Conservation (phyloP, 1,139 yeast genomes). For the Protomyces arabidopsidicola region DNA sequence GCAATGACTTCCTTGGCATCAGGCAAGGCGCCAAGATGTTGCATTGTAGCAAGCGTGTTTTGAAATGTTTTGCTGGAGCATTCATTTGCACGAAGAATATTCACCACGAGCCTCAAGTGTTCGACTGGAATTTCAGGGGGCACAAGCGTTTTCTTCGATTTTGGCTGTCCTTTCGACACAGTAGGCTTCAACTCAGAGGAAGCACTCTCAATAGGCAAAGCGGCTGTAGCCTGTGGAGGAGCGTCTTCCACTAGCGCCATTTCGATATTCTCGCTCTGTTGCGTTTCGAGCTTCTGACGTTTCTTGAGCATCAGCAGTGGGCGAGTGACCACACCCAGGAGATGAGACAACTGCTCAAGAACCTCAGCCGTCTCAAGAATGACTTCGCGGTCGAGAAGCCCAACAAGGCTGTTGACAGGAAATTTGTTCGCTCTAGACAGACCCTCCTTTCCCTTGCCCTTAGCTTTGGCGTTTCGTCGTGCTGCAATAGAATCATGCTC, state of each 20-base stretch:
- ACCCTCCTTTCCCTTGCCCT: conserved; percentile 43
- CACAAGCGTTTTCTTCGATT: conserved; percentile 39
- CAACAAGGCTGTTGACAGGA: conserved; percentile 67
- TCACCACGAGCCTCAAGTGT: conserved; percentile 59
- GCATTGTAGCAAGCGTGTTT: conserved; percentile 78
- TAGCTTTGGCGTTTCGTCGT: conserved; percentile 44
- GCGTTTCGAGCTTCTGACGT: conserved; percentile 27
- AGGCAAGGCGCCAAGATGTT: conserved; percentile 60
- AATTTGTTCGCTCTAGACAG: conserved; percentile 48
- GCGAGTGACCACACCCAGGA: conserved; percentile 70
- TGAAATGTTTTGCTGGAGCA: conserved; percentile 84
- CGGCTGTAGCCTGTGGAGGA: not conserved
- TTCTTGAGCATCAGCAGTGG: conserved; percentile 47
- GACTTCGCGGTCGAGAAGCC: conserved; percentile 57
- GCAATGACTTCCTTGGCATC: conserved; percentile 66
- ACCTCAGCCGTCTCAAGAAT: conserved; percentile 68
- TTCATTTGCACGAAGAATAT: conserved; percentile 73
- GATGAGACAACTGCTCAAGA: conserved; percentile 70
- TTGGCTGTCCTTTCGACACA: not conserved
- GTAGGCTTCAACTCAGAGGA: not conserved
- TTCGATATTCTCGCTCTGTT: conserved; percentile 19
- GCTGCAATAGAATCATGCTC: conserved; percentile 62
- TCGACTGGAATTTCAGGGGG: conserved; percentile 64
- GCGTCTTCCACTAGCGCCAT: not conserved
- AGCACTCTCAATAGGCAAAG: not conserved